Base-by-base conservation (phyloP, 805 yeast genomes). In the Saturnispora hagleri region DNA sequence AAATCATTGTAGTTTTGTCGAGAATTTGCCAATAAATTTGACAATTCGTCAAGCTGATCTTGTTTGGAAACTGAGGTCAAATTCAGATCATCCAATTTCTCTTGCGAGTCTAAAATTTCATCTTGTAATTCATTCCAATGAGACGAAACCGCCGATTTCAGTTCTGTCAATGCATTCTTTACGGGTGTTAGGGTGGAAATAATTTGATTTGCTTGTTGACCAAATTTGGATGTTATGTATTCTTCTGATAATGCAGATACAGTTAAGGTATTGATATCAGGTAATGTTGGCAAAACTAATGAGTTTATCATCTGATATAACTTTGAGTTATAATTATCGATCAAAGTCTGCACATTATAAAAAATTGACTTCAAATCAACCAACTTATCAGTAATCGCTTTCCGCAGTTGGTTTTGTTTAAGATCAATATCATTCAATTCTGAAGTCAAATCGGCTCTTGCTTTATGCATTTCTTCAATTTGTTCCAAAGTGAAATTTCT, bases 401-500 rank as follows among this genome's bases (percentile, higher is more conserved):
- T 71, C 9, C 74, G 63, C 43, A 76, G 79, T 46, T 76, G 79
- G 7, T 53, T 46, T 48, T 76, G 65, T 52, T 75, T 73, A 42
- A 63, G 60, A 47, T 65, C 66, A 12, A 67, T 57, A 3, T 60
- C 43, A 51, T 84, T 88, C 47, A 85, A 72, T 17, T 75, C 66
- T 55, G 74, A 73, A 5, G 82, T 72, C 5, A 84, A 63, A 45
- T 73, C 73, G 47, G 82, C 87, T 51, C 87, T 72, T 60, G 83
- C 87, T 33, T 69, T 67, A 58, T 78, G 81, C 67, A 84, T 73
- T 50, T 73, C 67, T 58, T 88, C 89, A 49, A 88, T 79, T 43
- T 79, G 82, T 15, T 71, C 73, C 4, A 85, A 74, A 3, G 86
- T 77, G 48, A 82, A 70, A 2, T 89, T 88, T 54, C 76, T 81